Base-by-base conservation (phyloP, 306 rosid genomes). In the Pueraria montana region DNA sequence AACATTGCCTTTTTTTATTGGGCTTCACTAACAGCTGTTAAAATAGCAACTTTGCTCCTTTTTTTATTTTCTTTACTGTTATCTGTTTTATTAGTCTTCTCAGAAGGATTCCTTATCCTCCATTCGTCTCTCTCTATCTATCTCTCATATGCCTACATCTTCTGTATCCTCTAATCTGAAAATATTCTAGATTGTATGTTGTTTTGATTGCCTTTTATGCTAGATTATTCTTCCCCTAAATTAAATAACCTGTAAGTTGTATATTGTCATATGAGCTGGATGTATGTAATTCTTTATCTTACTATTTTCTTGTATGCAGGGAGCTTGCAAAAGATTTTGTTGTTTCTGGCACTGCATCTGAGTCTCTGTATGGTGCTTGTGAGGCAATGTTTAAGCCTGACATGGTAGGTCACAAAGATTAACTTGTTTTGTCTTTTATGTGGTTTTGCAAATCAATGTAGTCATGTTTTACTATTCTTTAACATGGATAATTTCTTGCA, bases 331-430 rank as follows among this genome's bases (percentile, higher is more conserved):
- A 96, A 55, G 99, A 96, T 82, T 96, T 96, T 75, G 98, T 96
- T 84, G 99, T 96, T 81, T 94, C 97, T 68, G 99, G 99, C 40
- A 83, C 92, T 84, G 99, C 99, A 40, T 94, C 99, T 3, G 99
- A 96, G 88, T 96, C 99, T 58, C 92, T 94, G 10, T 92, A 96
- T 90, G 99, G 99, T 90, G 99, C 98, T 89, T 96, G 98, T 75
- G 98, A 96, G 83, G 85, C 99, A 0, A 94, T 96, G 99, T 96
- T 91, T 85, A 96, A 89, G 88, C 95, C 97, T 74, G 95, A 96
- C 88, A 89, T 96, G 99, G 99, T 96, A 74, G 7, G 94, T 92
- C 48, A 42, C 69, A 0, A 50, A 74, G 24, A 65, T 74, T 27
- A 61, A 50, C 77, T 74, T 34, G 13, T 53, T 50, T 62, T 88